phyloP scores from a whole-genome alignment of 2,329 filamentous ascomycete species.

The Phyllosticta paracitricarpa region DNA sequence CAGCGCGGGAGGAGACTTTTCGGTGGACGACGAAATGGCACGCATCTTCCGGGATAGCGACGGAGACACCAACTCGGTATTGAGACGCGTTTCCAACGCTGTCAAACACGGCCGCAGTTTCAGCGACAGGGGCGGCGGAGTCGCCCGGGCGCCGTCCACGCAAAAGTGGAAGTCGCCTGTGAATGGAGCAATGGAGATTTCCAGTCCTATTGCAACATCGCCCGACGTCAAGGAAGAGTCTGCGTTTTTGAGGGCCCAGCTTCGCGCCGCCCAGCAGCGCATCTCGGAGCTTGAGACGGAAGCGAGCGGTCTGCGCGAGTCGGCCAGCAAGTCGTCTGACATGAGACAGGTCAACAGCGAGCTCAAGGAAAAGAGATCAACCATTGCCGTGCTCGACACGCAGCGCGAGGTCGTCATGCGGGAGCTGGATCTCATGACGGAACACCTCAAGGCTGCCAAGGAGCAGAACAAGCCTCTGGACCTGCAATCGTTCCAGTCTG shows the following conservation, averaged over 20 bases:
- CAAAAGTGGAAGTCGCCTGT: slow-evolving; percentile 30
- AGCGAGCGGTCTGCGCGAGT: slow-evolving; percentile 46
- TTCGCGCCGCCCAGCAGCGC: slow-evolving; percentile 71
- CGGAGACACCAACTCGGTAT: slow-evolving; percentile 42
- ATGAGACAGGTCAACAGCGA: slow-evolving; percentile 77
- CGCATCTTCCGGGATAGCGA: slow-evolving; percentile 58
- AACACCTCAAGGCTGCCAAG: slow-evolving; percentile 80
- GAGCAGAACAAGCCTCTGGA: slow-evolving; percentile 72
- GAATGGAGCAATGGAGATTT: slow-evolving; percentile 44
- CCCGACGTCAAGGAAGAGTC: slow-evolving; percentile 39
- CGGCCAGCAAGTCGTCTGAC: slow-evolving; percentile 47
- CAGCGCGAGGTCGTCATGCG: slow-evolving; percentile 93
- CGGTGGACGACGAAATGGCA: slow-evolving; percentile 91
- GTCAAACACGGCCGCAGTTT: slow-evolving; percentile 86
- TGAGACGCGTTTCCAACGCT: slow-evolving; percentile 84
- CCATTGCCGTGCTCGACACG: slow-evolving; percentile 86
- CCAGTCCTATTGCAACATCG: slow-evolving; percentile 59
- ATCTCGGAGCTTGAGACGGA: slow-evolving; percentile 82
- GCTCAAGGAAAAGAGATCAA: slow-evolving; percentile 85
- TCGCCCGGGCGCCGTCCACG: slow-evolving; percentile 22
- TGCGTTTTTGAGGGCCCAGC: slow-evolving; percentile 52
- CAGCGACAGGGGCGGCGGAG: slow-evolving; percentile 46
- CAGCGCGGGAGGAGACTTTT: slow-evolving; percentile 76
- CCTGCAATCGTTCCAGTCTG: slow-evolving; percentile 56
- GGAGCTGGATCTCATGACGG: slow-evolving; percentile 79